phyloP scores from a whole-genome alignment of 169 alveolate species.

The Plasmodium ovale region DNA sequence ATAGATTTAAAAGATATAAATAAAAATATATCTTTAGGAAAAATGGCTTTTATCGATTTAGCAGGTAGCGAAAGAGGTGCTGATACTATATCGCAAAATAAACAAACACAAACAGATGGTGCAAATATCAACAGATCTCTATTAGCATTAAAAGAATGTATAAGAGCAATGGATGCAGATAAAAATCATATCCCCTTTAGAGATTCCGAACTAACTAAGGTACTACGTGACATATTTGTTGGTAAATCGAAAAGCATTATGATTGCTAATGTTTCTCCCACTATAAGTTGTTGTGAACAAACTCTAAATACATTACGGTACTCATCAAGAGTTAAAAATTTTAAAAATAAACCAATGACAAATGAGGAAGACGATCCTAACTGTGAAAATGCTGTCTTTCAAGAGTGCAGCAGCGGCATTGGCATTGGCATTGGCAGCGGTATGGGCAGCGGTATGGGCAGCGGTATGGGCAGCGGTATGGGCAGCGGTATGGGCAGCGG shows the following conservation, averaged over 20 bases:
- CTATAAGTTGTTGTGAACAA: constrained; percentile 97
- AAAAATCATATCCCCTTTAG: constrained; percentile 99
- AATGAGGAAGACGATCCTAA: constrained; percentile 71
- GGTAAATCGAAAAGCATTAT: constrained; percentile 96
- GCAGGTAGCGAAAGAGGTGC: constrained; percentile 99
- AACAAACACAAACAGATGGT: constrained; percentile 97
- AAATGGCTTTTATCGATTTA: constrained; percentile 96
- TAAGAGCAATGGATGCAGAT: constrained; percentile 98
- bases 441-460: too few species aligned
- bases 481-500: background rate
- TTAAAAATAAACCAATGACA: constrained; percentile 85
- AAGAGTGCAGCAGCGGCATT: background rate
- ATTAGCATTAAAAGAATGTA: constrained; percentile 99
- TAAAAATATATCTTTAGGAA: constrained; percentile 88
- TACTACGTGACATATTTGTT: constrained; percentile 95
- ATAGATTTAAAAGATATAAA: constrained; percentile 90
- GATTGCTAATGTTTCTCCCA: constrained; percentile 99
- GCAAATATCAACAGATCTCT: constrained; percentile 99
- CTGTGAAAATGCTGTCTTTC: background rate
- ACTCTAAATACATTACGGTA: constrained; percentile 98
- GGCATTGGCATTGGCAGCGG: background rate
- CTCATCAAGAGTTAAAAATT: constrained; percentile 97
- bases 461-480: constrained; percentile 13
- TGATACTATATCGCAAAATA: constrained; percentile 95
- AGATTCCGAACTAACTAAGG: constrained; percentile 97